phyloP scores from a whole-genome alignment of 345 rosid species.

The Citrus hindsii region DNA sequence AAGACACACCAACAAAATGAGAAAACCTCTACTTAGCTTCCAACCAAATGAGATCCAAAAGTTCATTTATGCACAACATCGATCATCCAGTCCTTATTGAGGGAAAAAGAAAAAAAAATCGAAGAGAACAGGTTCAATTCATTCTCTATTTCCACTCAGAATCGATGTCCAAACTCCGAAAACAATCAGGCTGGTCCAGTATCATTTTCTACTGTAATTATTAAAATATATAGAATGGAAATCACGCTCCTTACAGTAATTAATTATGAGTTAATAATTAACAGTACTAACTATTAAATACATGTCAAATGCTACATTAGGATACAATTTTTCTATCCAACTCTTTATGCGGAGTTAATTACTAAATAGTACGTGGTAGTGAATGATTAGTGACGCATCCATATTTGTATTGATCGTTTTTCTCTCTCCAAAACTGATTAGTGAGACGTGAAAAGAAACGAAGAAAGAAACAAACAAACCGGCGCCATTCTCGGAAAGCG shows the following conservation, averaged over 20 bases:
- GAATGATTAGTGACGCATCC: no score
- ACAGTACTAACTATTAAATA: not conserved
- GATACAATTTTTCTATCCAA: not conserved
- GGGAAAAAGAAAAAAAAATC: not conserved
- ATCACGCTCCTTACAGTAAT: not conserved
- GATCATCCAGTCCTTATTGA: not conserved
- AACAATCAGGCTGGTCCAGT: not conserved
- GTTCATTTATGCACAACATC: not conserved
- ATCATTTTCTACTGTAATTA: not conserved
- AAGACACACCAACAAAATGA: not conserved
- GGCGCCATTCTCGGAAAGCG: conserved; percentile 74
- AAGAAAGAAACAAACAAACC: conserved; percentile 38
- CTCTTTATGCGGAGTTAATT: no score
- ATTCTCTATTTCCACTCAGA: not conserved
- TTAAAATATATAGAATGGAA: not conserved
- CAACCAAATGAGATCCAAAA: not conserved
- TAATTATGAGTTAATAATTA: not conserved
- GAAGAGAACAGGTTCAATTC: not conserved
- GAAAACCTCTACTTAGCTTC: not conserved
- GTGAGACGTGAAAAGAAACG: not conserved
- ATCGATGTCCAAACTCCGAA: not conserved
- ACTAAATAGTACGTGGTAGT: no score
- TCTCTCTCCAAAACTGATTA: not conserved
- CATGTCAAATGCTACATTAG: not conserved
- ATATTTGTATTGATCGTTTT: no score